A percentile compares a stretch with the other conserved stretches of the same genome.
phyloP scores from a whole-genome alignment of 371 early-diverging fungal genomes.

The Circinella minor region DNA sequence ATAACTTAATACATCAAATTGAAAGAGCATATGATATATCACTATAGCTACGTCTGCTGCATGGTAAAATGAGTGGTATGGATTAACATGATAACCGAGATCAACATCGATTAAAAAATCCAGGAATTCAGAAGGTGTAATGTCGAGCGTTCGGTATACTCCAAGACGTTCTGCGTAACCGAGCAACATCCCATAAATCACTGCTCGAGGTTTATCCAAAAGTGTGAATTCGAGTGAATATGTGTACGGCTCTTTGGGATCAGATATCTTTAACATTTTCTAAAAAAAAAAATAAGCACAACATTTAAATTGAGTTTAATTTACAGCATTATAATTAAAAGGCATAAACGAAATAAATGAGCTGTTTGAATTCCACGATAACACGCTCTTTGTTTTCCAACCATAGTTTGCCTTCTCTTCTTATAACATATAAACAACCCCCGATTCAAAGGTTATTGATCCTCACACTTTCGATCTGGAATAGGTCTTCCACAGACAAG shows the following conservation, averaged over 20 bases:
- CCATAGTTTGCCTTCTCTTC: too few relatives aligned
- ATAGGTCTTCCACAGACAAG: conserved; percentile 16
- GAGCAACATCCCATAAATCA: conserved; percentile 71
- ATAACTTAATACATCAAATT: conserved; percentile 64
- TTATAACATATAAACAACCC: too few relatives aligned
- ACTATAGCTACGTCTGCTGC: conserved; percentile 87
- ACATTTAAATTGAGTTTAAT: too few relatives aligned
- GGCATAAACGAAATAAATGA: conserved; percentile 37
- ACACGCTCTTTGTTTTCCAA: too few relatives aligned
- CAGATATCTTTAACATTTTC: conserved; percentile 43
- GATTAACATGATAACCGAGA: conserved; percentile 75
- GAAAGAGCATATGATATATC: conserved; percentile 73
- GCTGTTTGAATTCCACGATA: too few relatives aligned
- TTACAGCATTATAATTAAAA: too few relatives aligned
- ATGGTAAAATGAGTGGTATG: conserved; percentile 91
- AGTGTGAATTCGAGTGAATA: conserved; percentile 65
- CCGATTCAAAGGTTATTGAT: too few relatives aligned
- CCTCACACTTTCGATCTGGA: conserved; percentile 18
- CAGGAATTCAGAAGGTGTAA: conserved; percentile 69
- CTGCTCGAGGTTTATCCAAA: conserved; percentile 68
- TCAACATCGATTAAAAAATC: conserved; percentile 87
- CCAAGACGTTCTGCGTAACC: conserved; percentile 70
- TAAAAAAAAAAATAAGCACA: conserved; percentile 39
- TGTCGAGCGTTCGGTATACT: conserved; percentile 59
- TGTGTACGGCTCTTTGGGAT: conserved; percentile 23